phyloP scores from a whole-genome alignment of 2,329 filamentous ascomycete genomes.

The Fusarium sp. region DNA sequence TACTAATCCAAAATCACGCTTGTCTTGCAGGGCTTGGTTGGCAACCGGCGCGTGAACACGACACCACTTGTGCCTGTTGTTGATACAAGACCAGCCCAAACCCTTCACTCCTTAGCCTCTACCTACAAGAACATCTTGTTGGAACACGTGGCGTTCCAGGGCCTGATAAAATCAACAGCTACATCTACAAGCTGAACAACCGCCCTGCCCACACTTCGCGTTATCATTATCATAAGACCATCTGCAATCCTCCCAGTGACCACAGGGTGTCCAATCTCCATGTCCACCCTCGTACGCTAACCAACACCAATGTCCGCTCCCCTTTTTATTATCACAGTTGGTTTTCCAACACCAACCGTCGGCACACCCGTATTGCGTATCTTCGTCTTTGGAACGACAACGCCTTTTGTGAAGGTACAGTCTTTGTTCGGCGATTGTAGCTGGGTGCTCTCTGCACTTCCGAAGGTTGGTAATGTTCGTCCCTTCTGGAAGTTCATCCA shows the following conservation, averaged over 20 bases:
- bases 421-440: neutral
- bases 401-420: neutral
- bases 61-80: neutral
- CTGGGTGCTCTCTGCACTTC: neutral
- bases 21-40: neutral
- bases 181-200: neutral
- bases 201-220: neutral
- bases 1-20: neutral
- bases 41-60: neutral
- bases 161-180: neutral
- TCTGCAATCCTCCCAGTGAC: neutral
- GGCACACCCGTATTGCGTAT: neutral
- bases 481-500: neutral
- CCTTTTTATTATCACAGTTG: neutral
- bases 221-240: neutral
- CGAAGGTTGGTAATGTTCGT: neutral
- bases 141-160: neutral
- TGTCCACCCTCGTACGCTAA: conserved; percentile 22
- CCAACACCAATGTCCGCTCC: neutral
- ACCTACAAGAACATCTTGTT: neutral
- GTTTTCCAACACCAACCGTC: conserved; percentile 1
- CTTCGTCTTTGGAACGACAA: neutral
- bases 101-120: neutral
- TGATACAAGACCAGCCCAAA: neutral
- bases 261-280: neutral